Conservation (phyloP, 179 eudicot species). For the Beta corolliflora region DNA sequence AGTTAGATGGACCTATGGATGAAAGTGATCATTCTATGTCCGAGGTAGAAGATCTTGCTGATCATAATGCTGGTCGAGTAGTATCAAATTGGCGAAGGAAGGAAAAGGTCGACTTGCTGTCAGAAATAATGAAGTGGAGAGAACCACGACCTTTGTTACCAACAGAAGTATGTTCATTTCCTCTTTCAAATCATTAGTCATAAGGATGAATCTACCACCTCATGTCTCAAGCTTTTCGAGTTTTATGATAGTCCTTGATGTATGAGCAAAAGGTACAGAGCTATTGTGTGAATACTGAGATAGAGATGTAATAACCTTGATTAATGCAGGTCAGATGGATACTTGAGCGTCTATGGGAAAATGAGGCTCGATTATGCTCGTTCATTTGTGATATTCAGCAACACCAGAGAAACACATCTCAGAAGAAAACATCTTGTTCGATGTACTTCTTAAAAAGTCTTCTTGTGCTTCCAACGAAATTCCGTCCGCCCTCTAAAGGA, state of each 20-base stretch:
- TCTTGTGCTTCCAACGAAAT: constrained; percentile 88
- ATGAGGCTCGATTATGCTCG: constrained; percentile 72
- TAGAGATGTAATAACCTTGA: background rate
- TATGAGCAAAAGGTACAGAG: background rate
- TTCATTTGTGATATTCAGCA: constrained; percentile 72
- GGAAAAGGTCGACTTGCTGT: constrained; percentile 17
- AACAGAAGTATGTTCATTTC: constrained; percentile 51
- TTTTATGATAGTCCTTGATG: background rate
- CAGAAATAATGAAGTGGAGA: constrained; percentile 43
- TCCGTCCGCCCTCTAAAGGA: constrained; percentile 80
- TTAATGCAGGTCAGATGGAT: constrained; percentile 60
- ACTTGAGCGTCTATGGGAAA: constrained; percentile 63
- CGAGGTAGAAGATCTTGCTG: constrained; percentile 65
- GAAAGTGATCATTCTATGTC: constrained; percentile 51
- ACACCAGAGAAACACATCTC: constrained; percentile 28
- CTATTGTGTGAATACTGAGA: background rate
- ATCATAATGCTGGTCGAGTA: constrained; percentile 23
- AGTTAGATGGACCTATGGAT: constrained; percentile 28
- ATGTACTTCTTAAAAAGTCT: constrained; percentile 83
- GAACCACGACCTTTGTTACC: constrained; percentile 52
- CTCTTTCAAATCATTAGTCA: background rate
- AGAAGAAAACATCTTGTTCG: constrained; percentile 45
- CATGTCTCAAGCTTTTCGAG: background rate
- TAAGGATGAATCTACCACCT: background rate
- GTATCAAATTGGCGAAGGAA: constrained; percentile 27